Conservation (phyloP, 352 stramenopile genomes). For the Globisporangium spiculum region DNA sequence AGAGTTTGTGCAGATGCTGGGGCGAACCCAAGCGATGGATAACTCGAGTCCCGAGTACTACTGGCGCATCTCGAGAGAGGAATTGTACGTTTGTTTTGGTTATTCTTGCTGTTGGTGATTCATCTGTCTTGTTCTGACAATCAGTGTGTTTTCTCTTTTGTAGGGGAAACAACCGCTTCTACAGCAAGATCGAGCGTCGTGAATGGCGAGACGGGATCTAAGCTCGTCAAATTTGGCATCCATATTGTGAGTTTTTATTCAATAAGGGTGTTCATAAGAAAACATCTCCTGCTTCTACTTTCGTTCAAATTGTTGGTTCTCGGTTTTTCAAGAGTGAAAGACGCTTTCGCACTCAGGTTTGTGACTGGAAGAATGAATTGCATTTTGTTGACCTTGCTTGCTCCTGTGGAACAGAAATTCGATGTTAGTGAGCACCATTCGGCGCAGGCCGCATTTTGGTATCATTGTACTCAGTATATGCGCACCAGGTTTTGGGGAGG, state of each 20-base stretch:
- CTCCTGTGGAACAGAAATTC: too few species aligned
- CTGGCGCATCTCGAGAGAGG: constrained; percentile 77
- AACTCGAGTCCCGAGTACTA: constrained; percentile 78
- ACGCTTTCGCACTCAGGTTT: too few species aligned
- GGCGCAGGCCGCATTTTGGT: too few species aligned
- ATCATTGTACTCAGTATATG: neutral
- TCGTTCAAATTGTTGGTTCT: too few species aligned
- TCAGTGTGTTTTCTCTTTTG: constrained; percentile 1
- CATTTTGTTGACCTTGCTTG: too few species aligned
- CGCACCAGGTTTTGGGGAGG: neutral
- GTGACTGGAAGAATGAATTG: too few species aligned
- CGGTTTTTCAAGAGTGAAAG: too few species aligned
- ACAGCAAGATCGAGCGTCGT: constrained; percentile 76
- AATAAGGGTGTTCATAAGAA: too few species aligned
- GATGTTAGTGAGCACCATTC: too few species aligned
- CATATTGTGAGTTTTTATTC: too few species aligned
- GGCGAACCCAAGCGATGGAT: constrained; percentile 71
- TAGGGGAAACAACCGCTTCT: constrained; percentile 79
- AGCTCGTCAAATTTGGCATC: neutral
- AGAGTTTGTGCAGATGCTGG: constrained; percentile 90
- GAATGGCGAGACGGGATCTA: constrained; percentile 63
- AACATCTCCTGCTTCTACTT: too few species aligned
- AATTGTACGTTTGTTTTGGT: constrained; percentile 53
- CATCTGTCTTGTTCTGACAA: constrained; percentile 1
- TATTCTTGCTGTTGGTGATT: neutral